phyloP scores from a whole-genome alignment of 2,329 filamentous ascomycete genomes.

The Cercospora citrullina region DNA sequence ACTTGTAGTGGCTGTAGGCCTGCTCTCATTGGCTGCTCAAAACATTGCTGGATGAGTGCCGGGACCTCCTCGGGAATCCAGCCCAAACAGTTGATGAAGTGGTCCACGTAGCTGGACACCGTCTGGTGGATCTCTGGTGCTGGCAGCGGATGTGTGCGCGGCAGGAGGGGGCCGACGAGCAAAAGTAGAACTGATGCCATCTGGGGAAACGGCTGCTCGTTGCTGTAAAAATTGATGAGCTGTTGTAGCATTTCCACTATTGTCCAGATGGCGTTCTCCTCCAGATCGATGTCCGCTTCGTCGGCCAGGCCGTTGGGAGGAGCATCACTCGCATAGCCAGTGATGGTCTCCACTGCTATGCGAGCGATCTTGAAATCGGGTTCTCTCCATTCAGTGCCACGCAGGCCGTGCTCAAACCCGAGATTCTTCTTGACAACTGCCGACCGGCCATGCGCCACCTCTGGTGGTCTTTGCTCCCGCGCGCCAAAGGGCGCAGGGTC shows the following conservation, averaged over 20 bases:
- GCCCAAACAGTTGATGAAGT: constrained; percentile 41
- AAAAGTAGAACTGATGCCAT: constrained; percentile 50
- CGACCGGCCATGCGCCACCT: background rate
- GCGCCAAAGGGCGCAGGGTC: constrained; percentile 1
- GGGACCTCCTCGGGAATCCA: constrained; percentile 38
- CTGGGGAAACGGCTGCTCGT: constrained; percentile 47
- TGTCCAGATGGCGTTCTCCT: constrained; percentile 40
- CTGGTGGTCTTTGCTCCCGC: constrained; percentile 4
- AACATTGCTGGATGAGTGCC: constrained; percentile 42
- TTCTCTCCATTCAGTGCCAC: background rate
- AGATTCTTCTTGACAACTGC: background rate
- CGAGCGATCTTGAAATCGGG: constrained; percentile 13
- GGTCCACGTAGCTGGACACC: constrained; percentile 44
- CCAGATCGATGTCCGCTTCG: constrained; percentile 30
- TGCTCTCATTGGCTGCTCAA: constrained; percentile 44
- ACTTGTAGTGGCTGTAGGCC: constrained; percentile 54
- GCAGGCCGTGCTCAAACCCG: background rate
- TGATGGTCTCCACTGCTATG: constrained; percentile 14
- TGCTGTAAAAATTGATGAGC: constrained; percentile 46
- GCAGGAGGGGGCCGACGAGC: constrained; percentile 48
- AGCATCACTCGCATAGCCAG: constrained; percentile 7
- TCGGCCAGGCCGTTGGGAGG: constrained; percentile 17
- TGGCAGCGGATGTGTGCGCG: constrained; percentile 42
- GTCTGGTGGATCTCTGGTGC: constrained; percentile 38
- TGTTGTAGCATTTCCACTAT: constrained; percentile 46